Evolutionary conservation across 306 rosid species (phyloP), one percentile per base, ranked within the genome.

Genomic region (Styphnolobium japonicum): DNA sequence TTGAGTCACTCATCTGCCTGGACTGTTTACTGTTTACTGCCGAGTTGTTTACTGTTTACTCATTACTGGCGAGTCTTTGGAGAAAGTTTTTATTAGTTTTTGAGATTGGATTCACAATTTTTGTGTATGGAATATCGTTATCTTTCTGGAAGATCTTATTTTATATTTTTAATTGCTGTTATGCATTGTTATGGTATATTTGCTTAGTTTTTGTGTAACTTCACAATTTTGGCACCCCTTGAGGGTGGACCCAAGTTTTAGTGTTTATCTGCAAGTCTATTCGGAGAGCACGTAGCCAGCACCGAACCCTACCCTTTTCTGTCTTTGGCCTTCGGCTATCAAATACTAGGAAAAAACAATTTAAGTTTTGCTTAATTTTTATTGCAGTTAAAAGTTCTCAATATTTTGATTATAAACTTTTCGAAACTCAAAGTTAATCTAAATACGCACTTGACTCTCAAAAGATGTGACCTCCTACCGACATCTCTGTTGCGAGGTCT

Each of bases 111-210:
- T 79, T 45, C 8, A 60, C 61, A 53, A 40, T 79, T 80, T 80
- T 79, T 87, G 70, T 83, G 55, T 25, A n/a, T n/a, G n/a, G n/a
- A n/a, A n/a, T 75, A 31, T 61, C 57, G 31, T 45, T 72, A 19
- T 66, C 37, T 14, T 29, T 49, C 4, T 10, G 6, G 58, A 52
- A 15, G 72, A 48, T 76, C 25, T 36, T 61, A 5, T 45, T 76
- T 67, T 12, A 23, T 65, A 22, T 3, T 62, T 42, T 55, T 21
- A 5, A 10, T 6, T 23, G 7, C 36, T 21, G 22, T 69, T 2
- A 18, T 48, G 27, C 51, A 4, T 15, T 18, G 82, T 2, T 7
- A 5, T 34, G 52, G 33, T 60, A 27, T 19, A 76, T 29, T 68
- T 53, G 10, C 15, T 12, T 29, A 27, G 52, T 23, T 48, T 57